These are phyloP conservation scores for Thraustotheca clavata DNA, from an alignment of 352 stramenopile species.

Conservation along the genomic window DNA sequence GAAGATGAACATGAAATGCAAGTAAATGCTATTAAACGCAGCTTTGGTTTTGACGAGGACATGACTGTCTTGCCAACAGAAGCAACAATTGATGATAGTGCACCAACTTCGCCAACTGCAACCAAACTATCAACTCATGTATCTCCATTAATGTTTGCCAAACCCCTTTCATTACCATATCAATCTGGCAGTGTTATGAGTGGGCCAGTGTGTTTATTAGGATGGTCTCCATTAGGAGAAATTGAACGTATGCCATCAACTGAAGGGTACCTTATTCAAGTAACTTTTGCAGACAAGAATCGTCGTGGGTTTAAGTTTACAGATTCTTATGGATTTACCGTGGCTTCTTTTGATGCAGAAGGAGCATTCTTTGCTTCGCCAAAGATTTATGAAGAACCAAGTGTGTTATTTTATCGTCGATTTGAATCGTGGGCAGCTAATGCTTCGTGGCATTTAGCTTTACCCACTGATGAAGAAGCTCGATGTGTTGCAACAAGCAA, in stretches of 20 bases:
- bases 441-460: slow-evolving; percentile 60
- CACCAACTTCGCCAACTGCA: slow-evolving; percentile 14
- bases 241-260: slow-evolving; percentile 66
- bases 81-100: slow-evolving; percentile 11
- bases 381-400: slow-evolving; percentile 45
- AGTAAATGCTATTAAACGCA: slow-evolving; percentile 75
- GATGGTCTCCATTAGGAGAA: slow-evolving; percentile 67
- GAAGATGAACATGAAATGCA: slow-evolving; percentile 58
- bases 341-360: slow-evolving; percentile 59
- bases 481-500: slow-evolving; percentile 48
- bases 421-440: slow-evolving; percentile 81
- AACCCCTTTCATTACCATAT: slow-evolving; percentile 36
- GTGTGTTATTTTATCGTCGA: slow-evolving; percentile 72
- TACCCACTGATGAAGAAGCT: slow-evolving; percentile 63
- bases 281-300: slow-evolving; percentile 74
- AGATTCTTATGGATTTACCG: slow-evolving; percentile 76
- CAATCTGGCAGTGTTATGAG: slow-evolving; percentile 48
- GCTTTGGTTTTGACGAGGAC: slow-evolving; percentile 58
- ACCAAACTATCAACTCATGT: slow-evolving; percentile 10
- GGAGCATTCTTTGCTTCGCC: slow-evolving; percentile 70
- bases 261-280: slow-evolving; percentile 52
- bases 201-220: slow-evolving; percentile 40
- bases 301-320: slow-evolving; percentile 79
- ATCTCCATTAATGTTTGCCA: background rate
- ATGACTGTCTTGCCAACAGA: slow-evolving; percentile 24